phyloP scores from a whole-genome alignment of 192 early-diverging fungal genomes.

The Lobosporangium transversale region DNA sequence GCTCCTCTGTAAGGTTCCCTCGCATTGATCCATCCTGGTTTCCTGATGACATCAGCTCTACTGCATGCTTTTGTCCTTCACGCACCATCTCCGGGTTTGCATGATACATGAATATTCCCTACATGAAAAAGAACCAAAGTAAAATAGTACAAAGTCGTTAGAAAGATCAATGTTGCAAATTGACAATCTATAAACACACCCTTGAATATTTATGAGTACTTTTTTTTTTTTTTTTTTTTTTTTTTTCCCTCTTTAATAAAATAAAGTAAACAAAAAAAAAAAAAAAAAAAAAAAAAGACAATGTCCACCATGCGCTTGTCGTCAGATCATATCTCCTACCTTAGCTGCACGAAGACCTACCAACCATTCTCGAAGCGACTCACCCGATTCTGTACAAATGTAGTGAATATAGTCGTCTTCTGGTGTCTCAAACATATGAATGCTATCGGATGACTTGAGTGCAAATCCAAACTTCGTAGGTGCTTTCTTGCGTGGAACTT shows the following conservation, averaged over 20 bases:
- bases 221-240: not conserved
- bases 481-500: conserved; percentile 69
- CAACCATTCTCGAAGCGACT: conserved; percentile 79
- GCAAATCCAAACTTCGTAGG: conserved; percentile 88
- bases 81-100: conserved; percentile 41
- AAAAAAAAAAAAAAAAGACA: not conserved
- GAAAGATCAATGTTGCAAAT: not conserved
- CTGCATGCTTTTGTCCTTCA: conserved; percentile 32
- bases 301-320: not conserved
- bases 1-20: conserved; percentile 48
- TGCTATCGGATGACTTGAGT: conserved; percentile 80
- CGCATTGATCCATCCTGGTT: conserved; percentile 16
- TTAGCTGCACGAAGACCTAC: conserved; percentile 73
- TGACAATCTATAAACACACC: not conserved
- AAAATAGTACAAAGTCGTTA: not conserved
- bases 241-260: too few species aligned
- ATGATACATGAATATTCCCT: conserved; percentile 53
- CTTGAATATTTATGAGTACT: not conserved
- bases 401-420: conserved; percentile 83
- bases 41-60: conserved; percentile 24
- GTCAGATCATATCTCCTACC: conserved; percentile 50
- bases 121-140: not conserved
- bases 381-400: conserved; percentile 72
- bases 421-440: conserved; percentile 84
- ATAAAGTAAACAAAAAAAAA: too few species aligned